Evolutionary conservation across 306 rosid genomes (phyloP), one percentile per base, ranked within the genome.

Genomic region (Carpinus viminea): DNA sequence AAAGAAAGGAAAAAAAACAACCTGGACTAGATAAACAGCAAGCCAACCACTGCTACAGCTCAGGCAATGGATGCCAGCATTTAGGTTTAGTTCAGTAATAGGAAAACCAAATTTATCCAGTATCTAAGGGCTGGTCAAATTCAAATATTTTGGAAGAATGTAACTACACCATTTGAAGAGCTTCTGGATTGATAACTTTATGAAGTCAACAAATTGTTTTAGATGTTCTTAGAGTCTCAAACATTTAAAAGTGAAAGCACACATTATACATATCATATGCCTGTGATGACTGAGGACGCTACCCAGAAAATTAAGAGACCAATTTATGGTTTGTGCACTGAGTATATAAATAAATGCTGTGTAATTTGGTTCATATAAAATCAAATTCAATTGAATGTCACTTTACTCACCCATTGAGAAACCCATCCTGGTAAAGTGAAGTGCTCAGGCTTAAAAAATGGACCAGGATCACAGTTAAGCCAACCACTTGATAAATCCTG

Each of bases 401-500:
- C n/a, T 53, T 82, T 53, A 81, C 93, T 83, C 82, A 93, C 99
- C 93, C 92, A 86, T 56, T 73, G 83, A 79, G 94, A 85, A 84
- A 90, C 53, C 98, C 96, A 91, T 83, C 88, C 91, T 7, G 91
- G 79, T 79, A 96, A 86, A 54, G 83, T 66, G 78, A 75, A 82
- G 74, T 87, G 70, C 52, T 93, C 97, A n/a, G 97, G 90, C 88
- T 84, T 93, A 85, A 90, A 96, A 83, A 91, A 74, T n/a, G 89
- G 86, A 72, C 94, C 99, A 48, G 99, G 97, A 85, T 96, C 99
- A 87, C 99, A 96, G 53, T 88, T 82, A 84, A 93, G 94, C 99
- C 99, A 96, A 78, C 90, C 90, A 79, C 92, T 90, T 79, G 97
- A 89, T 83, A 96, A 84, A 85, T 96, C 99, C 99, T 96, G 91